Conservation (phyloP, 805 yeast genomes). For the Sugiyamaella valdiviana region DNA sequence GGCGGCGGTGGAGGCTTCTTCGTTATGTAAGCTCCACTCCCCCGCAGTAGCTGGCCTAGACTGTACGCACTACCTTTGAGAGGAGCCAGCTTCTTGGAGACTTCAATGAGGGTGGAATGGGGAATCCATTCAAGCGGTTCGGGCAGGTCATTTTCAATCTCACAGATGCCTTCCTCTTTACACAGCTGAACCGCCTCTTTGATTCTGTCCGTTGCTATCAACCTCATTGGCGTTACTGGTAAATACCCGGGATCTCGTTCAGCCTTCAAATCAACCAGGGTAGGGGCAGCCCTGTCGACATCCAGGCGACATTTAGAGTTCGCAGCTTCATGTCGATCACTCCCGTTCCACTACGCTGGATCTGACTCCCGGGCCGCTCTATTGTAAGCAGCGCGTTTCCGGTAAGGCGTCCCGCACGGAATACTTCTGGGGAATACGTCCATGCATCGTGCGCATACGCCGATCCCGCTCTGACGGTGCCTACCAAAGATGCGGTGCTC, state of each 20-base stretch:
- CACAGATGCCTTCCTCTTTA: background rate
- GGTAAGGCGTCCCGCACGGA: too few relatives aligned
- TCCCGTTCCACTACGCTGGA: background rate
- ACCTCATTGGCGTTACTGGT: too few relatives aligned
- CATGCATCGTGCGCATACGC: too few relatives aligned
- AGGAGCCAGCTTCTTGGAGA: slow-evolving; percentile 8
- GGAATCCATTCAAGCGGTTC: background rate
- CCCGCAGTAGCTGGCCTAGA: slow-evolving; percentile 19
- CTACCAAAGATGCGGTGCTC: too few relatives aligned
- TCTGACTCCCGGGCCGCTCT: background rate
- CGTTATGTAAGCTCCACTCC: slow-evolving; percentile 23
- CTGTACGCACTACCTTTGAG: slow-evolving; percentile 1
- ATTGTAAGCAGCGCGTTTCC: too few relatives aligned
- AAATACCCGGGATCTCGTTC: too few relatives aligned
- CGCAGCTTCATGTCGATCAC: background rate
- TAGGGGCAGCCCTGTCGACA: background rate
- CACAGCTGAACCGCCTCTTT: background rate
- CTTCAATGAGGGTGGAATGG: slow-evolving; percentile 6
- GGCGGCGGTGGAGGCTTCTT: slow-evolving; percentile 25
- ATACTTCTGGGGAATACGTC: too few relatives aligned
- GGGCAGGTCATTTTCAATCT: background rate
- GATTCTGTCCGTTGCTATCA: background rate
- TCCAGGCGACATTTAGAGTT: background rate
- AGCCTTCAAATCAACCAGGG: too few relatives aligned
- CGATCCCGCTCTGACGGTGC: too few relatives aligned